Evolutionary conservation across 2,329 filamentous ascomycete species (phyloP), one percentile per base, ranked within the genome.

Genomic region (Colletotrichum sp.): DNA sequence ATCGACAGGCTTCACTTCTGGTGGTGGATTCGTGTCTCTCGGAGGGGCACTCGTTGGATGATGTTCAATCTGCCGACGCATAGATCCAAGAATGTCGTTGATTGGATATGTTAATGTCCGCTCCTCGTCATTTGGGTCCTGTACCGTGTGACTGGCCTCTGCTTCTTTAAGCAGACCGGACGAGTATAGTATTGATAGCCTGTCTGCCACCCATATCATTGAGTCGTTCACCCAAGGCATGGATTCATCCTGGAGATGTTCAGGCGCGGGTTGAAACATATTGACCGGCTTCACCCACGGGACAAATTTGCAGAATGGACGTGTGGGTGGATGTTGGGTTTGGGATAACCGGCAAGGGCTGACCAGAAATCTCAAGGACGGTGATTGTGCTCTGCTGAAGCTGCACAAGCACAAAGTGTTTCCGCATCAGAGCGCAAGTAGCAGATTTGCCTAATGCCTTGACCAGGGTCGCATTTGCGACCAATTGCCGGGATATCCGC

Each of bases 241-340:
- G 12, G 28, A 63, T 24, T 36, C 60, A 28, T 58, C 16, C 15
- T 28, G 55, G 26, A 58, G 55, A 58, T 58, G 13, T 58, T 58
- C 21, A 6, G 55, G 55, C 6, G 55, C 55, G 24, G 24, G n/a
- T 21, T 26, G 24, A 28, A 58, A 58, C 24, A 26, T 58, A 18
- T 58, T 10, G 26, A 21, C 2, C 18, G 38, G 38, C 8, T 28
- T 9, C 1, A 0, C 8, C 52, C 0, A 12, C 0, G 3, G 5
- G 18, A 12, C 5, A 48, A 48, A 48, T 3, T 48, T n/a, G 38
- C 38, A 48, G 18, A 12, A 48, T n/a, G 18, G 38, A 48, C 5
- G 38, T 3, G 38, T n/a, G 9, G 16, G 18, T 48, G 43, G 43
- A 48, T 4, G 18, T 21, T n/a, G 43, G n/a, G 10, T n/a, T 21